A percentile compares a stretch with the other conserved stretches of the same genome.
Conservation (phyloP, 768 basidiomycete genomes). For the Lanmaoa rubissima region DNA sequence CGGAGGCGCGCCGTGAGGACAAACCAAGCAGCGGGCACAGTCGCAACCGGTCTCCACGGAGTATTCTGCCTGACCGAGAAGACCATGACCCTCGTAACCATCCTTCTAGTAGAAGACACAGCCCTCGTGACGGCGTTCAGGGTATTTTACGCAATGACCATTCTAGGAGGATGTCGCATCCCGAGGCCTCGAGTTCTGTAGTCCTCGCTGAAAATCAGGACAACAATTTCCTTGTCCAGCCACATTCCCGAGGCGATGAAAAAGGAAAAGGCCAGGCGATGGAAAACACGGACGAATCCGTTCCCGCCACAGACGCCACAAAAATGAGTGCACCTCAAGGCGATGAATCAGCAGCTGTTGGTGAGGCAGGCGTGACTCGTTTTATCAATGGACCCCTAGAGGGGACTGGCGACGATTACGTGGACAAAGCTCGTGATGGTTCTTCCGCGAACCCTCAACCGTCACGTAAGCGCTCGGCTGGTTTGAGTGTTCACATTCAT, state of each 20-base stretch:
- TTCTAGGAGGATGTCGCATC: too few species aligned
- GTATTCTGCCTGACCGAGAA: not conserved
- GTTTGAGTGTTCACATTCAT: slow-evolving; percentile 8
- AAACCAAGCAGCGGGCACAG: not conserved
- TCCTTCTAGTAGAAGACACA: not conserved
- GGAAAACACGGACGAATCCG: not conserved
- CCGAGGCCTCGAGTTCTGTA: not conserved
- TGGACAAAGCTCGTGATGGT: slow-evolving; percentile 5
- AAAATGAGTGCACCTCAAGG: not conserved
- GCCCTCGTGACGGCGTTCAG: not conserved
- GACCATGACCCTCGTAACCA: not conserved
- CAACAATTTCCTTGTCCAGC: not conserved
- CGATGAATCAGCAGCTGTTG: slow-evolving; percentile 1
- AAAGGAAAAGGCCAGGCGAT: slow-evolving; percentile 8
- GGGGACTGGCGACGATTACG: slow-evolving; percentile 2
- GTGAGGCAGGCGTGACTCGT: not conserved
- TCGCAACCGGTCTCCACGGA: slow-evolving; percentile 3
- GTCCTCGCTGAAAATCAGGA: not conserved
- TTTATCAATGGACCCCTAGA: not conserved
- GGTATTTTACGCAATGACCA: not conserved
- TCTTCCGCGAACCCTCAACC: slow-evolving; percentile 16
- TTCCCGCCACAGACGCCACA: not conserved
- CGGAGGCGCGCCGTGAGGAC: slow-evolving; percentile 4
- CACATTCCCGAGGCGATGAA: not conserved
- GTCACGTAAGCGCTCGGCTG: slow-evolving; percentile 22